A percentile compares a stretch with the other conserved stretches of the same genome.
These are phyloP conservation scores for Moesziomyces globuligerus DNA, from an alignment of 1,284 basidiomycete genomes.

Conservation along the genomic window DNA sequence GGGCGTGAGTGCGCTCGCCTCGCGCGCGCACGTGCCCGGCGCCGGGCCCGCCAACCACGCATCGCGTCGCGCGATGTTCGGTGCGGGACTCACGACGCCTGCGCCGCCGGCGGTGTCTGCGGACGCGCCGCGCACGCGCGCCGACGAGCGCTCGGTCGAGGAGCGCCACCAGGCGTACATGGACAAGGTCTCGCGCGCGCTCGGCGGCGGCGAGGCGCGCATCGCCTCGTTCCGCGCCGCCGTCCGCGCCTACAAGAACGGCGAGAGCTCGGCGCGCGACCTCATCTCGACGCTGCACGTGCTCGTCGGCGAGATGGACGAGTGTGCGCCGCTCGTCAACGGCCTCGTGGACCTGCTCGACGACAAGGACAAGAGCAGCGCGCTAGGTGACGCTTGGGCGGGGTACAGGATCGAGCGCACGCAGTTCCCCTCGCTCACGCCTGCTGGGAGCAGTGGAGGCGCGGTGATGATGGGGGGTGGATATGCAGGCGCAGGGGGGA, in stretches of 20 bases:
- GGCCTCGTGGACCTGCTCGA: conserved; percentile 71
- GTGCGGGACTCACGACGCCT: conserved; percentile 36
- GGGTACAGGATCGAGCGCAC: conserved; percentile 82
- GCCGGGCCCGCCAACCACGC: conserved; percentile 50
- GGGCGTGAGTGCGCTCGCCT: conserved; percentile 37
- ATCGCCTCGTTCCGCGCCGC: conserved; percentile 81
- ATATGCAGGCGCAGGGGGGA: conserved; percentile 14
- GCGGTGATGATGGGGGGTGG: conserved; percentile 3
- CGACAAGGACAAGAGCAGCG: conserved; percentile 83
- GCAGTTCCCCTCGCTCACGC: conserved; percentile 57
- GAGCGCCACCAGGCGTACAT: conserved; percentile 77
- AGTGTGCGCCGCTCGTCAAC: conserved; percentile 75
- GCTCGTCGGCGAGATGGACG: conserved; percentile 74
- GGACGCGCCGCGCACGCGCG: conserved; percentile 67
- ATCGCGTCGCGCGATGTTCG: conserved; percentile 48
- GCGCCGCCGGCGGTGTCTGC: conserved; percentile 31
- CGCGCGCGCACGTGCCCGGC: conserved; percentile 68
- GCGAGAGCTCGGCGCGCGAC: conserved; percentile 83
- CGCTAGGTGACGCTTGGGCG: conserved; percentile 81
- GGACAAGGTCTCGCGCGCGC: conserved; percentile 75
- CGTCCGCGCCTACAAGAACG: conserved; percentile 79
- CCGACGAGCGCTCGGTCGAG: conserved; percentile 71
- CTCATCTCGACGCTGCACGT: conserved; percentile 87
- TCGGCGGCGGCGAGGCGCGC: conserved; percentile 76
- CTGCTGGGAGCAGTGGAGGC: not conserved